phyloP scores from a whole-genome alignment of 768 basidiomycete genomes.

The Coprinellus micaceus region DNA sequence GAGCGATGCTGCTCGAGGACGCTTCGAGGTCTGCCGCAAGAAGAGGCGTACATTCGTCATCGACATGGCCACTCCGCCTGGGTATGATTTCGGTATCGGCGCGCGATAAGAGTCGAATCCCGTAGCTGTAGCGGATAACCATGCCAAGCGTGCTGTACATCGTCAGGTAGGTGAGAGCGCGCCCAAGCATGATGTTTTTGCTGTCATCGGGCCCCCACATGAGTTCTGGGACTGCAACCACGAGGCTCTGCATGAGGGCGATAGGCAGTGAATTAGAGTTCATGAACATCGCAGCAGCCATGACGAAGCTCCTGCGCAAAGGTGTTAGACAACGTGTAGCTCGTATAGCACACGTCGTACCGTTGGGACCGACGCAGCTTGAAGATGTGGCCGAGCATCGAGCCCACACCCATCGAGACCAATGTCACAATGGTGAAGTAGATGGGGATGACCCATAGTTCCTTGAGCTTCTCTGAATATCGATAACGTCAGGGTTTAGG shows the following conservation, averaged over 20 bases:
- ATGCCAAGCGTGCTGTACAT: constrained; percentile 94
- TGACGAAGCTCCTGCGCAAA: constrained; percentile 61
- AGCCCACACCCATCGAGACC: constrained; percentile 69
- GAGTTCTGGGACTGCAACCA: constrained; percentile 74
- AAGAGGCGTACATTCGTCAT: constrained; percentile 35
- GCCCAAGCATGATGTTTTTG: constrained; percentile 84
- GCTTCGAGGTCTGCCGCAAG: constrained; percentile 20
- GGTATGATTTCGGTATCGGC: constrained; percentile 46
- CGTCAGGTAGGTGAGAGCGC: constrained; percentile 86
- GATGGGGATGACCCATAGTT: constrained; percentile 82
- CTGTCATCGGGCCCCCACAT: constrained; percentile 82
- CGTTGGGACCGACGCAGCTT: constrained; percentile 73
- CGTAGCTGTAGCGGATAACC: constrained; percentile 95
- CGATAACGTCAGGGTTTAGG: not conserved
- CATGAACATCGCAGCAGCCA: constrained; percentile 86
- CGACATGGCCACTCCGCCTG: constrained; percentile 2
- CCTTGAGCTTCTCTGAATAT: constrained; percentile 61
- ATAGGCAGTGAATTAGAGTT: constrained; percentile 95
- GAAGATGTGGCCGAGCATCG: constrained; percentile 56
- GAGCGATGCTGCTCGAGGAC: constrained; percentile 11
- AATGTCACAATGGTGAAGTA: constrained; percentile 78
- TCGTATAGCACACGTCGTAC: constrained; percentile 31
- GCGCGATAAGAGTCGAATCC: constrained; percentile 74
- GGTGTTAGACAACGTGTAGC: not conserved
- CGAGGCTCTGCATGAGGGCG: constrained; percentile 89